Base-by-base conservation (phyloP, 2,329 filamentous ascomycete genomes). In the Myriosclerotinia curreyana region DNA sequence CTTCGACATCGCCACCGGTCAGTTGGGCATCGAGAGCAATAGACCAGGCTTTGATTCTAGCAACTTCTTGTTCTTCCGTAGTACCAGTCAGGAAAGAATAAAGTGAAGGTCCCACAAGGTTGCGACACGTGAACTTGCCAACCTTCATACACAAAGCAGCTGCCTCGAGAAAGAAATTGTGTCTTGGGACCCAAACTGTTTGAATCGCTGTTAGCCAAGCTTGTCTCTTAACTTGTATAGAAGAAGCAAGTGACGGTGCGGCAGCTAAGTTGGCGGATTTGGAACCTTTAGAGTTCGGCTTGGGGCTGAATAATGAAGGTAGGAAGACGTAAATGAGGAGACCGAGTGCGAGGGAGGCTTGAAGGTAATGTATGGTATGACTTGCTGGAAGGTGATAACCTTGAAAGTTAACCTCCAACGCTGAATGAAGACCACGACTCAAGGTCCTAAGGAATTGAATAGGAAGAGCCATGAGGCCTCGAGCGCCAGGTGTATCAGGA, bases 181-280 rank as follows among this genome's bases (percentile, higher is more conserved):
- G 91, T 25, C 88, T 86, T 14, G 94, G 94, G 17, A 97, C 90
- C 85, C 92, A 96, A 31, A 96, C 91, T 5, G 90, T 94, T 77
- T 96, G 93, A 65, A 96, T 88, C 9, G 93, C 91, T 3, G 93
- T 97, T 64, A 96, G 86, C 93, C 94, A 97, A 40, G 93, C 93
- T 75, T 92, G 90, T 66, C 89, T 87, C 59, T 92, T 88, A 53
- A 96, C 89, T 70, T 95, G 86, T 64, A 96, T 92, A 0, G 93
- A 89, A 0, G 92, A 93, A 3, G 90, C 86, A 64, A 92, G 80
- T 2, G 90, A 92, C 2, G 90, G 89, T 7, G 86, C 87, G 22
- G 82, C 79, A 44, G 78, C 66, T 66, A 80, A 73, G 20, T 77
- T 75, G 62, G 86, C 77, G 64, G 76, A 72, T 67, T 80, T 80